Conservation (phyloP, 192 early-diverging fungal genomes). For the Backusella macrospora region DNA sequence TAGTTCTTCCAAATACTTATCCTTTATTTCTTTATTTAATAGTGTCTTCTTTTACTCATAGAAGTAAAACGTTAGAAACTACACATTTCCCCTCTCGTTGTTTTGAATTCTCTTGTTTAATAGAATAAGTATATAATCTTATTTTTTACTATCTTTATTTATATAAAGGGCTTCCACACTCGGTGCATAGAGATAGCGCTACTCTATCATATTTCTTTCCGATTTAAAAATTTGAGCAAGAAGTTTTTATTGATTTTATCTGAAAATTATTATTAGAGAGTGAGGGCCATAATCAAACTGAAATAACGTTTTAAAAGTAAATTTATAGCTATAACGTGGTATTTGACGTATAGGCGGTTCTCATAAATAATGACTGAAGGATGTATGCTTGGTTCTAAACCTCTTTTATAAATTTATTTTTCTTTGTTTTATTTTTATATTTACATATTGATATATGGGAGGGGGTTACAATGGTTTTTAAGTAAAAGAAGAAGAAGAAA, state of each 20-base stretch:
- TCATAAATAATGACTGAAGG: not conserved
- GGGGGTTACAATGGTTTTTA: no score
- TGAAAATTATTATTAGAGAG: not conserved
- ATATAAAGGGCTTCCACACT: not conserved
- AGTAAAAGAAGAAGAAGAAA: no score
- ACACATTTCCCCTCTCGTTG: not conserved
- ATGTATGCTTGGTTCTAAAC: not conserved
- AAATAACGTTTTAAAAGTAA: constrained; percentile 4
- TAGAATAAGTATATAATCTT: not conserved
- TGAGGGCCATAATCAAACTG: not conserved
- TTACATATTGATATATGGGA: no score
- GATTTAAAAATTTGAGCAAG: not conserved
- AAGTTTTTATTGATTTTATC: not conserved
- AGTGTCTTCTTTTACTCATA: not conserved
- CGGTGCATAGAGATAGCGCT: not conserved
- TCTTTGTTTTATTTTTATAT: not conserved
- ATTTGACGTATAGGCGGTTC: not conserved
- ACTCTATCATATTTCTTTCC: not conserved
- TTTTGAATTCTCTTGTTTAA: not conserved
- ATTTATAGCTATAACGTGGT: not conserved
- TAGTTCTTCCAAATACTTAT: not conserved
- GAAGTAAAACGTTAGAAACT: not conserved
- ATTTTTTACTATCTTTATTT: not conserved
- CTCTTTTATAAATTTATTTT: not conserved
- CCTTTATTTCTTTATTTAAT: not conserved